Percentiles rank a stretch among this genome's conserved stretches.
phyloP scores from a whole-genome alignment of 805 yeast genomes.

The Teunomyces pallodes region DNA sequence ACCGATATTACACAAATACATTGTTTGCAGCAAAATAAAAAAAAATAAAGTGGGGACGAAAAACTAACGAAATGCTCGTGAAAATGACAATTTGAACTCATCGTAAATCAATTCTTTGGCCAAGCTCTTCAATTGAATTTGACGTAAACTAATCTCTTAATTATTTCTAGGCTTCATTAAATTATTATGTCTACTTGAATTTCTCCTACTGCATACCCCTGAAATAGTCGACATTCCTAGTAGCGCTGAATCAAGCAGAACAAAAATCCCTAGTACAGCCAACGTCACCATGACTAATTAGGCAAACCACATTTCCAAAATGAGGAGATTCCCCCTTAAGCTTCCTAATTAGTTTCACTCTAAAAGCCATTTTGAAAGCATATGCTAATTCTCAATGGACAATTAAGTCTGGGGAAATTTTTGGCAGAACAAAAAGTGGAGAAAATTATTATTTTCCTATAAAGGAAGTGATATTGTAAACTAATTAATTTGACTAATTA shows the following conservation, averaged over 20 bases:
- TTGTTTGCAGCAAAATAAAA: neutral
- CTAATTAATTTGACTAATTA: slow-evolving; percentile 2
- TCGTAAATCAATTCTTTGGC: neutral
- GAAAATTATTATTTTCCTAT: slow-evolving; percentile 1
- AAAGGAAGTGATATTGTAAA: slow-evolving; percentile 3
- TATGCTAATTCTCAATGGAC: neutral
- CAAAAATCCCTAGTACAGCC: neutral
- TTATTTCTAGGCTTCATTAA: neutral
- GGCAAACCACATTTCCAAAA: neutral
- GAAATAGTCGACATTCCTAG: no score
- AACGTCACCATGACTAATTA: neutral
- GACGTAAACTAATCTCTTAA: neutral
- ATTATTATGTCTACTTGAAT: neutral
- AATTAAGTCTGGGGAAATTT: neutral
- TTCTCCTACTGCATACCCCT: neutral
- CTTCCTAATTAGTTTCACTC: neutral
- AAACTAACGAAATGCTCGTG: neutral
- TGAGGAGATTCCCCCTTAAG: neutral
- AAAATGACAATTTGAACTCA: neutral
- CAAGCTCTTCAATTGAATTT: neutral
- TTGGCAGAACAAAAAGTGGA: neutral
- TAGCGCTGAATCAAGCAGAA: neutral
- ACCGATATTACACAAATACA: neutral
- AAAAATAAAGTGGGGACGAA: slow-evolving; percentile 1
- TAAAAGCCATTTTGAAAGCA: neutral